Percentiles rank a stretch among this genome's conserved stretches.
These are phyloP conservation scores for Stromatinia cepivora DNA, from an alignment of 2,329 filamentous ascomycete species.

Conservation along the genomic window DNA sequence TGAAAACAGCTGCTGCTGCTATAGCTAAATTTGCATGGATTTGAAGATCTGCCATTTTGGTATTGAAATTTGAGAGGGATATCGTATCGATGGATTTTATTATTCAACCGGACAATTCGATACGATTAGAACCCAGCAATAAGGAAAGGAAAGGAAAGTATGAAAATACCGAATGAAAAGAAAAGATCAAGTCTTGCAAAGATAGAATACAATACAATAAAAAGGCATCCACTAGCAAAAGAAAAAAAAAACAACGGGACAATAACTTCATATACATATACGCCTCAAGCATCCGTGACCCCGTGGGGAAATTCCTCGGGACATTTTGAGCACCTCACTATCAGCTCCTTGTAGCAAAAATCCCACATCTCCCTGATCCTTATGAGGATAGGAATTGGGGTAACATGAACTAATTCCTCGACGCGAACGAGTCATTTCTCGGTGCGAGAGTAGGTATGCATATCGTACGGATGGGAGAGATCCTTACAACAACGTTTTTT, in stretches of 20 bases:
- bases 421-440: background rate
- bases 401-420: background rate
- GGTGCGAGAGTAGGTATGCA: background rate
- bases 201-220: background rate
- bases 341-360: background rate
- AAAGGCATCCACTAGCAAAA: background rate
- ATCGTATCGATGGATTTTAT: background rate
- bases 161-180: background rate
- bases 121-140: background rate
- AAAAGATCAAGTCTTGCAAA: background rate
- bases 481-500: conserved; percentile 9
- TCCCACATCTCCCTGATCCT: background rate
- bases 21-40: conserved; percentile 17
- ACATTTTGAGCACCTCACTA: background rate
- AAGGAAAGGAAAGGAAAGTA: background rate
- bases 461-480: no score
- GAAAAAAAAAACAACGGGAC: background rate
- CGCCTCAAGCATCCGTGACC: background rate
- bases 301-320: conserved; percentile 9
- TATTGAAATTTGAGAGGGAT: background rate
- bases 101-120: background rate
- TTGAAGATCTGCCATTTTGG: conserved; percentile 16
- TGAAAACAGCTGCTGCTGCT: conserved; percentile 5
- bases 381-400: background rate
- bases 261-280: background rate